Conservation (phyloP, 73 alveolate species). For the Durusdinium trenchii region DNA sequence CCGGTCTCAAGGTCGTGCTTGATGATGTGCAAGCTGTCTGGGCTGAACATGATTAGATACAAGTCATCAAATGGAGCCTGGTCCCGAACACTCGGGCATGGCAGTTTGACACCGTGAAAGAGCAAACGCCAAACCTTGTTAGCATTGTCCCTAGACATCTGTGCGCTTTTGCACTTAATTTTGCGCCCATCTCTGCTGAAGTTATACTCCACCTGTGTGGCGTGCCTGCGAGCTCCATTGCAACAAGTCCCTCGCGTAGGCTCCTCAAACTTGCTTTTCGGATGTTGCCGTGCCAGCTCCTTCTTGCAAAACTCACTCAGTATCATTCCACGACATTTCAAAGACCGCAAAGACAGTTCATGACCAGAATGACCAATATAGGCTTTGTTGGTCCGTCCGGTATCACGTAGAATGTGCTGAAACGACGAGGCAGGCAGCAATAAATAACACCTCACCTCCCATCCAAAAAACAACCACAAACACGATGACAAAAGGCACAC, state of each 20-base stretch:
- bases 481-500: too few relatives aligned
- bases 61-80: constrained; percentile 19
- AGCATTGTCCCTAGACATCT: not conserved
- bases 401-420: not conserved
- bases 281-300: not conserved
- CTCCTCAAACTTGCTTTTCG: not conserved
- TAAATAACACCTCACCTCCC: too few relatives aligned
- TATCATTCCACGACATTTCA: not conserved
- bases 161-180: not conserved
- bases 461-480: too few relatives aligned
- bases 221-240: constrained; percentile 1
- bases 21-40: constrained; percentile 3
- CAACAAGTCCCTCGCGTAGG: not conserved
- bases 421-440: too few relatives aligned
- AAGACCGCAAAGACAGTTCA: not conserved
- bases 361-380: not conserved
- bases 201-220: not conserved
- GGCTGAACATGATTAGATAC: not conserved
- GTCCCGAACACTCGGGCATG: too few relatives aligned
- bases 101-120: not conserved
- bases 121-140: not conserved
- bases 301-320: not conserved
- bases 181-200: not conserved
- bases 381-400: too few relatives aligned
- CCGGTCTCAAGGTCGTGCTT: constrained; percentile 44